Evolutionary conservation across 1,139 yeast species (phyloP), one percentile per base, ranked within the genome.

Genomic region (Wickerhamomyces sp.): DNA sequence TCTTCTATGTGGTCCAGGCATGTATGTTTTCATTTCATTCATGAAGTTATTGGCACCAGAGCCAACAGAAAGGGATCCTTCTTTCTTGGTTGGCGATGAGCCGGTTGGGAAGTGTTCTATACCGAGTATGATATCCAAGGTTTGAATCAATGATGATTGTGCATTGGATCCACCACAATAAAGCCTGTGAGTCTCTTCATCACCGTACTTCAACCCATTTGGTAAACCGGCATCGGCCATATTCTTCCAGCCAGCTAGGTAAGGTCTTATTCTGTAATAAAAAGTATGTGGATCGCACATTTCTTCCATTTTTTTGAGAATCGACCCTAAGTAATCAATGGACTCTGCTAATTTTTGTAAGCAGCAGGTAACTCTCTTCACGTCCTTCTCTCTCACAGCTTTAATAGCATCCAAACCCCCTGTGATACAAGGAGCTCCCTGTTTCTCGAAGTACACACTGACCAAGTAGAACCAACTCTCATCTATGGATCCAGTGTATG

Each of bases 111-210:
- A 72, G 57, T 89, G 97, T 40, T 78, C 78, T 15, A 89, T 81
- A 30, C 78, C 78, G 28, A 89, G 67, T 13, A 87, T 58, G 19
- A 86, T 73, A 55, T 89, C 97, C 45, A 89, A 66, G 27, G 87
- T 82, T 59, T 89, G 96, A 41, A 89, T 84, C 46, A 88, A 66
- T 3, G 96, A 86, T 32, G 91, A 78, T 59, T 89, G 97, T 0
- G 96, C 96, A 55, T 89, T 89, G 11, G 95, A 85, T 0, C 97
- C 97, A 17, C 97, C 97, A 6, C 95, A 70, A 56, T 74, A 84
- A 21, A 69, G 59, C 42, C 85, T 68, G 36, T 78, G 81, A 16
- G 51, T 59, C 2, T 59, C 48, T 42, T 83, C 89, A 36, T 73
- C 65, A 6, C 95, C 96, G 54, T 88, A 88, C 32, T 69, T 62